These are phyloP conservation scores for Dryadomyces quercus-mongolicae DNA, from an alignment of 2,329 filamentous ascomycete species.

Conservation along the genomic window DNA sequence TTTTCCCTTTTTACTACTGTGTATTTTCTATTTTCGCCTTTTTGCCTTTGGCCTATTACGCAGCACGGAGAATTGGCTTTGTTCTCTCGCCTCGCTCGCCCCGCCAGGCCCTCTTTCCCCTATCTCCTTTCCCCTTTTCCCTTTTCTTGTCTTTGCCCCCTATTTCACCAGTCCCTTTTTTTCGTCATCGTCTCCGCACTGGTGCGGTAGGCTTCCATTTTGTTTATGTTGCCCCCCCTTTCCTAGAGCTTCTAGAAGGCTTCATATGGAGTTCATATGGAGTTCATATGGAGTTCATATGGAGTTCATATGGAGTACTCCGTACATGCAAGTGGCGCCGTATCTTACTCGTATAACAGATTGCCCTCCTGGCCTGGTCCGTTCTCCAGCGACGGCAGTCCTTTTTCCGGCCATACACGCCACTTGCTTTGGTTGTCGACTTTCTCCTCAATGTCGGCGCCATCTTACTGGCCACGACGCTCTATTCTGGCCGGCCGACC, in stretches of 20 bases:
- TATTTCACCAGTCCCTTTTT: not conserved
- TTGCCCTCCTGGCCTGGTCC: constrained; percentile 77
- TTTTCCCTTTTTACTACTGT: no score
- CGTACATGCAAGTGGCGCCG: no score
- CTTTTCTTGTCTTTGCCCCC: not conserved
- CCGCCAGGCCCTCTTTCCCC: constrained; percentile 1
- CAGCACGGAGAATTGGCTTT: not conserved
- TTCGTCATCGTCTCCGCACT: not conserved
- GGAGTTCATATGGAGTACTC: no score
- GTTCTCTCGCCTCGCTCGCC: not conserved
- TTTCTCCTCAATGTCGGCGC: constrained; percentile 77
- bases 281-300: no score
- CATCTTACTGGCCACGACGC: constrained; percentile 72
- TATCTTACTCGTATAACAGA: constrained; percentile 37
- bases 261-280: no score
- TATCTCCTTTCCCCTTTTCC: no score
- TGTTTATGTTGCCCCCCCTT: no score
- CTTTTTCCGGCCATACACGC: constrained; percentile 68
- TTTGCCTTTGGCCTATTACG: no score
- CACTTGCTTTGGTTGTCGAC: constrained; percentile 60
- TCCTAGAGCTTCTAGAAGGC: no score
- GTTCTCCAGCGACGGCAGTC: constrained; percentile 71
- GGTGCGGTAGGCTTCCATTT: no score
- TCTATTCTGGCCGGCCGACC: constrained; percentile 66
- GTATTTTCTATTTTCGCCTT: no score